Base-by-base conservation (phyloP, 2,329 filamentous ascomycete species). In the Cytospora mali region DNA sequence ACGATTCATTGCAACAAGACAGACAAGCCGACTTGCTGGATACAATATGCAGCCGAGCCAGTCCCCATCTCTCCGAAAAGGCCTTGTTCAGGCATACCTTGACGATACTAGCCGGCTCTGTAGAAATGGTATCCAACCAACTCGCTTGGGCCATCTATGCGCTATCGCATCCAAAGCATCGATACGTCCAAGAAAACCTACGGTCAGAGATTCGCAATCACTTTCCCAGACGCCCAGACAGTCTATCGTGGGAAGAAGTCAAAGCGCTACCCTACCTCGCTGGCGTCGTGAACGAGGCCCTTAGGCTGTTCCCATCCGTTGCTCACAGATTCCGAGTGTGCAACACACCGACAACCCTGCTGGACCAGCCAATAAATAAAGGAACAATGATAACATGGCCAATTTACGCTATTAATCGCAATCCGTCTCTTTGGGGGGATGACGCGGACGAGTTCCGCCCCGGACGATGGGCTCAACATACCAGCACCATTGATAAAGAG, bases 281-380 rank as follows among this genome's bases (percentile, higher is more conserved):
- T 39, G 53, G 53, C 25, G 25, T 55, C 23, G 53, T 46, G 2
- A 55, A 55, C 21, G 53, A 55, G 14, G 28, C 53, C 18, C 53
- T 55, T 14, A 29, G 53, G 10, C 16, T 55, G 14, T 46, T 42
- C 35, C 53, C 35, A 25, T 55, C 53, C 10, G 35, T 55, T 39
- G 53, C 53, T n/a, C 53, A 46, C 35, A 55, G 53, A 18, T 55
- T 14, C 21, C 23, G 53, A 1, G 18, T 55, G 7, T 55, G 33
- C 23, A 55, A 28, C 18, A 46, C 53, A 6, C 33, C 23, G 11
- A 55, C 53, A 21, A 55, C 33, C 16, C 33, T 46, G 1, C 53
- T 55, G 18, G 33, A 23, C 6, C 33, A 46, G 33, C 4, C 9
- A 0, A 55, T 46, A 55, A 16, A 27, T 16, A 55, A 42, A 21